These are phyloP conservation scores for Nymphaea thermarum DNA, from an alignment of 164 flowering plant genomes.

Conservation along the genomic window DNA sequence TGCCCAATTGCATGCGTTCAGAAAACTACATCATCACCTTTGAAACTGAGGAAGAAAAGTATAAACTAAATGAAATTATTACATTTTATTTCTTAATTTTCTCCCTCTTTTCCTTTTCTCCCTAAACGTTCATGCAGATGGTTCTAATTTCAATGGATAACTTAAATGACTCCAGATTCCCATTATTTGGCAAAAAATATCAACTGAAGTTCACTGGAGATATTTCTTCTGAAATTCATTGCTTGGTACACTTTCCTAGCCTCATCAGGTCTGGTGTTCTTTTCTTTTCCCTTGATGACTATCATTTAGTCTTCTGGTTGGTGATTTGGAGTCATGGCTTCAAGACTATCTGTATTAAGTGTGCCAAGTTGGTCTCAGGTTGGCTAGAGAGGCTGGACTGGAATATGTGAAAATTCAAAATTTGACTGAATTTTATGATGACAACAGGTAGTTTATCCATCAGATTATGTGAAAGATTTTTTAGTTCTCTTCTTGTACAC, in stretches of 20 bases:
- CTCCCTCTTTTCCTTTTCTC: background rate
- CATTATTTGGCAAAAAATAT: slow-evolving; percentile 86
- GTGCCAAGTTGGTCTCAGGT: slow-evolving; percentile 30
- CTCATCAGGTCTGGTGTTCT: slow-evolving; percentile 60
- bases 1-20: slow-evolving; percentile 85
- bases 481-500: background rate
- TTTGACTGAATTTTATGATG: slow-evolving; percentile 90
- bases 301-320: background rate
- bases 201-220: slow-evolving; percentile 82
- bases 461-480: background rate
- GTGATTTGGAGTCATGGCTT: background rate
- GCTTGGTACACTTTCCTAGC: slow-evolving; percentile 96
- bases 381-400: slow-evolving; percentile 95
- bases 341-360: background rate
- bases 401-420: slow-evolving; percentile 92
- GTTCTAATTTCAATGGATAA: background rate
- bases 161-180: slow-evolving; percentile 48
- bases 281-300: background rate
- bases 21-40: slow-evolving; percentile 92
- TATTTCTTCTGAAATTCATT: slow-evolving; percentile 62
- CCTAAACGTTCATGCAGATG: background rate
- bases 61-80: slow-evolving; percentile 6
- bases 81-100: background rate
- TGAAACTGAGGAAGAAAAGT: slow-evolving; percentile 98
- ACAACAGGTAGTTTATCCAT: slow-evolving; percentile 50